Evolutionary conservation across 495 filamentous ascomycete genomes (phyloP), one percentile per base, ranked within the genome.

Genomic region (Thozetella sp.): DNA sequence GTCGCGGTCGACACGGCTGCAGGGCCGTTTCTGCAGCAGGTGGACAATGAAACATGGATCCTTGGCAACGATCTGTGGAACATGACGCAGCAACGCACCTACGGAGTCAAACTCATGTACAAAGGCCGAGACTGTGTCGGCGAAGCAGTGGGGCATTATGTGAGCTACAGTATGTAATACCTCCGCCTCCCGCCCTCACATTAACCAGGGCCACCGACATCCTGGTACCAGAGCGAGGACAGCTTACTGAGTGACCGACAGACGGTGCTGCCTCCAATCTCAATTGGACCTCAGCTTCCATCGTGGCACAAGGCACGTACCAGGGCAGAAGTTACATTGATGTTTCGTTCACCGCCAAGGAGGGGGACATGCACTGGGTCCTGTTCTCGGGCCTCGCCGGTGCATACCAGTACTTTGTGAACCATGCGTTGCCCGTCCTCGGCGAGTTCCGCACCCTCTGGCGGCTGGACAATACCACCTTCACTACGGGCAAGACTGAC

Each of bases 391-490:
- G 69, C 1, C 68, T 74, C 2, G 58, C 64, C 20, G 75, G 76
- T 0, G 74, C 76, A 25, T 77, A 79, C 60, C 76, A 77, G 24
- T 77, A 77, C 61, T 77, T 79, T 23, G 69, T 77, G 57, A 76
- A 77, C 58, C 66, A 62, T 37, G 72, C 66, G 0, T 66, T 79
- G n/a, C 73, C 75, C 2, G 57, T 59, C 0, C 69, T 77, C 12
- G 76, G 76, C 15, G 75, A 77, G 58, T 79, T 77, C 59, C 63
- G 76, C 13, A 76, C 76, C 11, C 58, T 79, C 1, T 73, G 66
- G 57, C 72, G 74, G 17, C 65, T 78, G 6, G 74, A 72, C 40
- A 72, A 72, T 34, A 63, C 51, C 0, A 64, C 72, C 9, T 79
- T 78, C 50, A 56, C 71, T 2, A 65, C 67, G 24, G 76, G 76